phyloP scores from a whole-genome alignment of 805 yeast species.

The Candida namnaoensis region DNA sequence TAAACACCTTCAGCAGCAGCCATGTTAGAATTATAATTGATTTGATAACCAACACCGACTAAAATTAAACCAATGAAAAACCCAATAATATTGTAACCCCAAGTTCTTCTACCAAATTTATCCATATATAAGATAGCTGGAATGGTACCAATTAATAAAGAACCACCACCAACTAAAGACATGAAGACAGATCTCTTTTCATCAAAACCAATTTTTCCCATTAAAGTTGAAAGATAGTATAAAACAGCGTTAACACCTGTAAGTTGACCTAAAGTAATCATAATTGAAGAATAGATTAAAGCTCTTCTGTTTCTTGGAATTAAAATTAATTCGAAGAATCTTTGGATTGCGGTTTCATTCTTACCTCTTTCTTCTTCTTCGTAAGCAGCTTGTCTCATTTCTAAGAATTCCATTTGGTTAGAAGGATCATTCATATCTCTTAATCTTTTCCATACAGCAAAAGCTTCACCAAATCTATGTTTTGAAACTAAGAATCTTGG shows the following conservation, averaged over 20 bases:
- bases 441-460: conserved; percentile 44
- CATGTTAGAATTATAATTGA: conserved; percentile 26
- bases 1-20: conserved; percentile 50
- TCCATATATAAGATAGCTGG: conserved; percentile 58
- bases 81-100: conserved; percentile 51
- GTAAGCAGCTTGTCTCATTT: conserved; percentile 43
- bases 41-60: conserved; percentile 49
- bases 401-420: conserved; percentile 46
- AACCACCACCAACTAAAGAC: conserved; percentile 65
- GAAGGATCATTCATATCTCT: conserved; percentile 35
- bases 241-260: conserved; percentile 62
- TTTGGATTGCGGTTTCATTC: conserved; percentile 26
- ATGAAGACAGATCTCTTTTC: conserved; percentile 46
- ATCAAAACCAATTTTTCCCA: conserved; percentile 46
- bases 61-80: conserved; percentile 53
- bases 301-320: conserved; percentile 57
- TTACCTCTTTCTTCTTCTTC: conserved; percentile 33
- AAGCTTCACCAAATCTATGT: conserved; percentile 42
- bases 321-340: conserved; percentile 42
- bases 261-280: conserved; percentile 55
- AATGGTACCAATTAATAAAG: conserved; percentile 52
- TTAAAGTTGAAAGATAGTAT: conserved; percentile 54
- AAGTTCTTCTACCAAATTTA: conserved; percentile 45
- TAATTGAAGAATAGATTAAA: conserved; percentile 43
- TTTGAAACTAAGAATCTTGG: conserved; percentile 32